Conservation (phyloP, 2,329 filamentous ascomycete genomes). For the Ophiostoma perfectum region DNA sequence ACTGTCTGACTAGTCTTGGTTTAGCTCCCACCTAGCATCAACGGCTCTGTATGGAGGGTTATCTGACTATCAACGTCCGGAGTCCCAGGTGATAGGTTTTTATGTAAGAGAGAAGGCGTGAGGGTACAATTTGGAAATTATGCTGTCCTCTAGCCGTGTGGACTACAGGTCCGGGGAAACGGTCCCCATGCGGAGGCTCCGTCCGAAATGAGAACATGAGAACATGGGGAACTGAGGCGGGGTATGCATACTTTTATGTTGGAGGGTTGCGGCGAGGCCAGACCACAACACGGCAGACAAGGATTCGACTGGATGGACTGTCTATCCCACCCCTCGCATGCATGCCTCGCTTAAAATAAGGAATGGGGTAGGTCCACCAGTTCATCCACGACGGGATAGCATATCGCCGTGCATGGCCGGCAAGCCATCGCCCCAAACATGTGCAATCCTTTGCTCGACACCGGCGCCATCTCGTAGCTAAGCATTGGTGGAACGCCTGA, state of each 20-base stretch:
- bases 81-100: not conserved
- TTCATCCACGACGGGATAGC: not conserved
- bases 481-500: not conserved
- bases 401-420: not conserved
- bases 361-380: not conserved
- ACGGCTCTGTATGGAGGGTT: slow-evolving; percentile 9
- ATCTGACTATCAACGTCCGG: not conserved
- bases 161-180: not conserved
- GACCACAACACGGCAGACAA: not conserved
- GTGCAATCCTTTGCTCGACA: not conserved
- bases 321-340: too few relatives aligned
- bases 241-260: not conserved
- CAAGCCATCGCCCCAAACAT: not conserved
- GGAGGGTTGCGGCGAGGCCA: slow-evolving; percentile 1
- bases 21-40: not conserved
- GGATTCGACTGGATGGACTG: not conserved
- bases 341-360: not conserved
- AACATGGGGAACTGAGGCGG: slow-evolving; percentile 8
- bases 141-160: not conserved
- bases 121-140: not conserved
- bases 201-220: not conserved
- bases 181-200: not conserved
- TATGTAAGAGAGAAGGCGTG: too few relatives aligned
- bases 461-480: not conserved
- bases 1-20: not conserved